phyloP scores from a whole-genome alignment of 1,284 basidiomycete genomes.

The Stereum hirsutum region DNA sequence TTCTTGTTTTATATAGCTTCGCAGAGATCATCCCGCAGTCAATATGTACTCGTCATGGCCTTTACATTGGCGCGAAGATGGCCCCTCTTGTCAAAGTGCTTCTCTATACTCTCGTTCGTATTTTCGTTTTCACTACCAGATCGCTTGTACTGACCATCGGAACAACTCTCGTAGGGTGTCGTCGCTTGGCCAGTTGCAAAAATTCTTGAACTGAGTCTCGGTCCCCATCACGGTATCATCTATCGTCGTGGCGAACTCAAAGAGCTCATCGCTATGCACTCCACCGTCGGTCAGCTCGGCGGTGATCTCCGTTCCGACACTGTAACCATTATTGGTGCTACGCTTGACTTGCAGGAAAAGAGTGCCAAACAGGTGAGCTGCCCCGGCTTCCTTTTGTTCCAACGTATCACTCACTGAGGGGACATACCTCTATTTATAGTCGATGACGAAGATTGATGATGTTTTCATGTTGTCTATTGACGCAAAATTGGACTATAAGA shows the following conservation, averaged over 20 bases:
- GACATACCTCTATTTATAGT: conserved; percentile 27
- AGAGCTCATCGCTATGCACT: conserved; percentile 68
- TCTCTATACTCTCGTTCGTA: conserved; percentile 59
- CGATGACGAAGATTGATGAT: conserved; percentile 76
- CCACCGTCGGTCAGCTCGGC: conserved; percentile 41
- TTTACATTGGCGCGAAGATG: conserved; percentile 88
- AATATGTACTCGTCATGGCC: conserved; percentile 86
- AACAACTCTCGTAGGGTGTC: conserved; percentile 37
- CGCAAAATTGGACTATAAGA: conserved; percentile 71
- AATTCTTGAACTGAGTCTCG: conserved; percentile 54
- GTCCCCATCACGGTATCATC: conserved; percentile 54
- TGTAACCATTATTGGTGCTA: conserved; percentile 68
- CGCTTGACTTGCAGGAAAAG: conserved; percentile 66
- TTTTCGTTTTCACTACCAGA: not conserved
- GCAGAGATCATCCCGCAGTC: conserved; percentile 90
- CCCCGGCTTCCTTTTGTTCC: not conserved
- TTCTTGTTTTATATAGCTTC: conserved; percentile 50
- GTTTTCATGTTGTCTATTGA: conserved; percentile 82
- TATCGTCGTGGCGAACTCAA: conserved; percentile 55
- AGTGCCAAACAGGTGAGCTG: conserved; percentile 43
- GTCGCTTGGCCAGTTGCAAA: conserved; percentile 80
- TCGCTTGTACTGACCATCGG: not conserved
- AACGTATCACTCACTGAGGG: not conserved
- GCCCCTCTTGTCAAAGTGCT: conserved; percentile 67
- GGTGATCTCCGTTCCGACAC: conserved; percentile 69